phyloP scores from a whole-genome alignment of 495 filamentous ascomycete species.

The Cryomyces antarcticus region DNA sequence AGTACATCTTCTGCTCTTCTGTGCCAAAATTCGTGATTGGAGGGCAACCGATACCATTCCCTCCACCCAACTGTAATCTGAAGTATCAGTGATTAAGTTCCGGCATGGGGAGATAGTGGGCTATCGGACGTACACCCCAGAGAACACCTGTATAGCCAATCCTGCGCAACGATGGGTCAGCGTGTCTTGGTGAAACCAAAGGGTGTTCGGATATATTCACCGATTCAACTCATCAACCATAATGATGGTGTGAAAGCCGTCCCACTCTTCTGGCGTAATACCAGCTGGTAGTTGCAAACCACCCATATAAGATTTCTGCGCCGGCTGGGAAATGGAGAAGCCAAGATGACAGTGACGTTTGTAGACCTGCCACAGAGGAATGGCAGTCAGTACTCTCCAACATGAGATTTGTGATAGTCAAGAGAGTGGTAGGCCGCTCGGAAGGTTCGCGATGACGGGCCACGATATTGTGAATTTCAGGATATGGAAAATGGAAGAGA shows the following conservation, averaged over 20 bases:
- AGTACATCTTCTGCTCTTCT: slow-evolving; percentile 24
- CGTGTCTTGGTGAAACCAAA: slow-evolving; percentile 17
- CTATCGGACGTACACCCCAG: too few relatives aligned
- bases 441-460: neutral
- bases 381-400: neutral
- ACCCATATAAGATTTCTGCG: slow-evolving; percentile 13
- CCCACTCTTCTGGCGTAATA: slow-evolving; percentile 26
- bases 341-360: too few relatives aligned
- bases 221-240: slow-evolving; percentile 26
- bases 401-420: neutral
- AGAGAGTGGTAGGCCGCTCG: neutral
- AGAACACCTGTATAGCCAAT: too few relatives aligned
- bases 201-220: slow-evolving; percentile 23
- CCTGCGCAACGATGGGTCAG: too few relatives aligned
- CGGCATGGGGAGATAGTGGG: too few relatives aligned
- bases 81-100: too few relatives aligned
- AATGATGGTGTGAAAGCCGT: slow-evolving; percentile 29
- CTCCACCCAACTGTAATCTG: slow-evolving; percentile 20
- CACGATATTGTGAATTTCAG: neutral
- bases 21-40: slow-evolving; percentile 32
- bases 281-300: slow-evolving; percentile 21
- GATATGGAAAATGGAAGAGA: too few relatives aligned
- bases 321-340: too few relatives aligned
- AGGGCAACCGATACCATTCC: slow-evolving; percentile 32
- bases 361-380: too few relatives aligned